These are phyloP conservation scores for Dichotomocladium elegans DNA, from an alignment of 371 early-diverging fungal species.

Conservation along the genomic window DNA sequence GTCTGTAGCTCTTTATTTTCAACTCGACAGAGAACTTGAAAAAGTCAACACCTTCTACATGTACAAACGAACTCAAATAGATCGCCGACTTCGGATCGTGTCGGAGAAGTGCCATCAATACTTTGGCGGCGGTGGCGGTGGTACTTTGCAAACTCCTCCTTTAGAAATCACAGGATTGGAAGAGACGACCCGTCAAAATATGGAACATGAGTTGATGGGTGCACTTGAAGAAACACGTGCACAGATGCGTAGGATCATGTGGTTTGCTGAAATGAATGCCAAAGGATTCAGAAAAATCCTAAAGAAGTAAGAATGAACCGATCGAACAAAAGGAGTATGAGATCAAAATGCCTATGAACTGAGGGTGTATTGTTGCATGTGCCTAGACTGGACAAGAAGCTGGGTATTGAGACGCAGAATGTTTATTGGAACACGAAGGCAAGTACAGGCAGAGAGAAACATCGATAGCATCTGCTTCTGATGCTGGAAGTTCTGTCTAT, in stretches of 20 bases:
- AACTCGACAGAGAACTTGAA: constrained; percentile 65
- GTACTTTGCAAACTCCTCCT: constrained; percentile 6
- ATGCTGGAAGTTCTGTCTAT: too few species aligned
- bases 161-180: neutral
- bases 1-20: constrained; percentile 60
- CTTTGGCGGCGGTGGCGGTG: constrained; percentile 8
- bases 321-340: neutral
- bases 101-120: constrained; percentile 50
- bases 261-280: constrained; percentile 65
- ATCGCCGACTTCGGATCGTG: constrained; percentile 60
- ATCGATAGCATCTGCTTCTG: too few species aligned
- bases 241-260: constrained; percentile 54
- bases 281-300: constrained; percentile 68
- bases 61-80: constrained; percentile 56
- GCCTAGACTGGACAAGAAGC: constrained; percentile 61
- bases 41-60: constrained; percentile 65
- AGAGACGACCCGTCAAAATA: constrained; percentile 13
- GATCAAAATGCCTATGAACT: too few species aligned
- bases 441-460: neutral
- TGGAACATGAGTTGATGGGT: constrained; percentile 50
- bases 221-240: constrained; percentile 60
- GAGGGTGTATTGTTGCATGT: neutral
- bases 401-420: constrained; percentile 39
- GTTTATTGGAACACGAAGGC: constrained; percentile 58
- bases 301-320: constrained; percentile 65